Percentiles rank a stretch among this genome's conserved stretches.
Conservation (phyloP, 2,329 filamentous ascomycete genomes). For the Curvularia lunata region DNA sequence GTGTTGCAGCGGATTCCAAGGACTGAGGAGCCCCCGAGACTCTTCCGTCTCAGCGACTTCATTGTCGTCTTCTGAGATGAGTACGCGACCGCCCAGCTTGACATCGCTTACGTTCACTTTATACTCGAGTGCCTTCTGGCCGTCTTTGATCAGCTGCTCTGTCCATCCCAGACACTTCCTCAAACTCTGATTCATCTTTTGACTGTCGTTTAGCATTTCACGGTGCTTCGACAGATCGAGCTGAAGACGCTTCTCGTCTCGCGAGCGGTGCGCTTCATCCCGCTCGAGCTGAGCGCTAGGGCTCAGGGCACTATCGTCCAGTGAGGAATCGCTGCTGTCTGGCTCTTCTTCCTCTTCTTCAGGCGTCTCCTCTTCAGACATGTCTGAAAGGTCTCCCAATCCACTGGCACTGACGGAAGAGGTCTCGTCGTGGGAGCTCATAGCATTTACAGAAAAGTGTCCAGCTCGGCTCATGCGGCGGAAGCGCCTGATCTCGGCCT, state of each 20-base stretch:
- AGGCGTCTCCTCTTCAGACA: slow-evolving; percentile 43
- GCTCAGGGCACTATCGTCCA: slow-evolving; percentile 58
- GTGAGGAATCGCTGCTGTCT: slow-evolving; percentile 57
- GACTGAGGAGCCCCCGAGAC: slow-evolving; percentile 44
- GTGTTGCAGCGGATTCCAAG: slow-evolving; percentile 44
- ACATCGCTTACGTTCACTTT: slow-evolving; percentile 79
- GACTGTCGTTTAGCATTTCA: slow-evolving; percentile 84
- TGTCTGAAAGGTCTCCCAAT: slow-evolving; percentile 46
- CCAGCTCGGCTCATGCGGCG: slow-evolving; percentile 84
- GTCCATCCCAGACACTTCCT: slow-evolving; percentile 89
- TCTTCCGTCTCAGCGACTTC: slow-evolving; percentile 27
- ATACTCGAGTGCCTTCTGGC: slow-evolving; percentile 84
- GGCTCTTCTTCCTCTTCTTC: slow-evolving; percentile 53
- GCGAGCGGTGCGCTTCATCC: slow-evolving; percentile 64
- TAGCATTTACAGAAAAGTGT: slow-evolving; percentile 67
- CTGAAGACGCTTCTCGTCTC: slow-evolving; percentile 82
- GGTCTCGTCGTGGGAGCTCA: slow-evolving; percentile 56
- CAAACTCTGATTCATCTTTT: slow-evolving; percentile 94
- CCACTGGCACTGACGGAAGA: slow-evolving; percentile 42
- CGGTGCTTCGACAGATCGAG: slow-evolving; percentile 88
- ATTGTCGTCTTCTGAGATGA: slow-evolving; percentile 70
- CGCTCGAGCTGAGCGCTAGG: slow-evolving; percentile 51
- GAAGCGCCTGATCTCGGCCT: slow-evolving; percentile 82
- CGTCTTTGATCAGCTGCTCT: slow-evolving; percentile 88
- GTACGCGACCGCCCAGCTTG: slow-evolving; percentile 78